Base-by-base conservation (phyloP, 2,329 filamentous ascomycete genomes). In the Arthrobotrys megalospora region DNA sequence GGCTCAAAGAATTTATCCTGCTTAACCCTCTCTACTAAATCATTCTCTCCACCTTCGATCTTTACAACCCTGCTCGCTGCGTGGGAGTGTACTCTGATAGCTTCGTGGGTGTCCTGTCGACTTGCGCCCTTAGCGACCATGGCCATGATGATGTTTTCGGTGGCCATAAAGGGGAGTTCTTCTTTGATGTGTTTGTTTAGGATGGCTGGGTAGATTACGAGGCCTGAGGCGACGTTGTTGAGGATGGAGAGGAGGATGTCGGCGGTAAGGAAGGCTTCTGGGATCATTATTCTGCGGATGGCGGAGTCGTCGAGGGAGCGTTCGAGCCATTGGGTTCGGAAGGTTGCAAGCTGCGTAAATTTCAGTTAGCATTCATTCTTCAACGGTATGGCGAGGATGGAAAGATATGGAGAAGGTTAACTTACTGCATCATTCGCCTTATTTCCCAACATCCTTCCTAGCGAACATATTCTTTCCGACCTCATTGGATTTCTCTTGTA, bases 161-260 rank as follows among this genome's bases (percentile, higher is more conserved):
- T 94, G 6, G 90, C 88, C 91, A 95, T 96, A 85, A 97, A 97
- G 0, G 94, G 94, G 12, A 97, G 88, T 85, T 96, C 92, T 79
- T 90, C 88, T 81, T 90, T 88, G 53, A 96, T 87, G 79, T 88
- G 90, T 75, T 88, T 87, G 77, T 88, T 86, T 83, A 96, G 93
- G 70, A 90, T 87, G 71, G 89, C 88, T 24, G 93, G 92, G 85
- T 96, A 97, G 45, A 97, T 88, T n/a, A 92, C 91, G 10, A 93
- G 86, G 8, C 91, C 91, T 66, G 87, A 86, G 34, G 87, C 88
- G 53, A 93, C 88, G 81, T 93, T 93, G 83, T 93, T 89, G 70
- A 91, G 84, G 6, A 89, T 87, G 58, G 92, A 89, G 6, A 91
- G 85, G 80, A 93, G 88, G 19, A 90, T 89, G 80, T 93, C 91